Base-by-base conservation (phyloP, 768 basidiomycete genomes). In the Lentinula lateritia region DNA sequence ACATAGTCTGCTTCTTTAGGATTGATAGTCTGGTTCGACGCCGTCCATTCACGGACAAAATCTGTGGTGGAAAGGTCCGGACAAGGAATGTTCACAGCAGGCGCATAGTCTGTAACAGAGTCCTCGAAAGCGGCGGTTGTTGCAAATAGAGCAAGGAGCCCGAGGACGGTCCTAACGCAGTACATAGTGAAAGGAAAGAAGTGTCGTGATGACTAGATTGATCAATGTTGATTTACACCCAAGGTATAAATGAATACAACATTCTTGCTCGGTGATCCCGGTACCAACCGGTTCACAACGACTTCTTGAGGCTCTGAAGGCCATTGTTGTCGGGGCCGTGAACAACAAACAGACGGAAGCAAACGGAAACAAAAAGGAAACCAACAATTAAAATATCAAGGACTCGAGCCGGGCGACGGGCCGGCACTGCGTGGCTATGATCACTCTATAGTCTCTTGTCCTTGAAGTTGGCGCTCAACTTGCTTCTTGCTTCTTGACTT, bases 91-190 rank as follows among this genome's bases (percentile, higher is more conserved):
- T 80, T 80, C 8, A 73, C 62, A 2, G 66, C 67, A 0, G 86
- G 87, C 0, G 84, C 85, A 60, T 87, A 88, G 68, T 81, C 79
- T 0, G 75, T 67, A 20, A 80, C 71, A 2, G 73, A 68, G 61
- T 64, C 65, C 62, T 75, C 73, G 7, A 32, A 66, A 59, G 39
- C 67, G 62, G 10, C 10, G 23, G 55, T 42, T 16, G 20, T 34
- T 43, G 46, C 9, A 52, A 43, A 15, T 42, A 54, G 7, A 1
- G 48, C 12, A n/a, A 63, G 41, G 59, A 61, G 42, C 50, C 48
- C 32, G 42, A 58, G 18, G 34, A 61, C 53, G 34, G 41, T 45
- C 59, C 42, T 38, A 13, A 57, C 13, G 45, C 10, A 50, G 12
- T 43, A 36, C 48, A 43, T 28, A 32, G 10, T 36, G 46, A 42